These are phyloP conservation scores for Avena eriantha DNA, from an alignment of 176 grass and related monocot species.

Conservation along the genomic window DNA sequence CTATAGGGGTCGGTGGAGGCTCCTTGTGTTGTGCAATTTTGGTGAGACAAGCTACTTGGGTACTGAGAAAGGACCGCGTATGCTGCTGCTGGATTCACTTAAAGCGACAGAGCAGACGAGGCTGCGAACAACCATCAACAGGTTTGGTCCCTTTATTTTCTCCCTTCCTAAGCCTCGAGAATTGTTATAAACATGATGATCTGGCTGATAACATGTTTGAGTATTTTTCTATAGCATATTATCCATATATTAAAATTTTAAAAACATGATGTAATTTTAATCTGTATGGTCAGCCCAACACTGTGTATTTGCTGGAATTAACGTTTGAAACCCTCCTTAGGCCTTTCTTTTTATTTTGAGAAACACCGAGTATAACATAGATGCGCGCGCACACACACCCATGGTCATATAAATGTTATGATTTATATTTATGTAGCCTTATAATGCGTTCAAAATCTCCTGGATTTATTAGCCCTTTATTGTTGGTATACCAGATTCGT, in stretches of 20 bases:
- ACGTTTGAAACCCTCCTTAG: neutral
- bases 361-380: neutral
- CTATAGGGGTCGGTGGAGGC: conserved; percentile 83
- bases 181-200: conserved; percentile 1
- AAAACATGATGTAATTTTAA: neutral
- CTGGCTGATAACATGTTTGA: neutral
- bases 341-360: neutral
- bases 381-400: neutral
- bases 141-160: conserved; percentile 11
- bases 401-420: neutral
- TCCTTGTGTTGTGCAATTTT: conserved; percentile 96
- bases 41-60: conserved; percentile 45
- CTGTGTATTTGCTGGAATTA: neutral
- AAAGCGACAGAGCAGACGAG: conserved; percentile 39
- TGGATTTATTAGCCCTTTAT: conserved; percentile 21
- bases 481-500: conserved; percentile 61
- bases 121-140: neutral
- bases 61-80: conserved; percentile 51
- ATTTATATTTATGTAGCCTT: neutral
- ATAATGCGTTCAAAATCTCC: neutral
- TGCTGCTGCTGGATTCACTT: conserved; percentile 92
- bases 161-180: neutral
- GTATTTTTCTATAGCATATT: neutral
- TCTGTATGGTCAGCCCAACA: neutral
- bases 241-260: neutral